Conservation (phyloP, 805 yeast genomes). For the Candida palmyrensis region DNA sequence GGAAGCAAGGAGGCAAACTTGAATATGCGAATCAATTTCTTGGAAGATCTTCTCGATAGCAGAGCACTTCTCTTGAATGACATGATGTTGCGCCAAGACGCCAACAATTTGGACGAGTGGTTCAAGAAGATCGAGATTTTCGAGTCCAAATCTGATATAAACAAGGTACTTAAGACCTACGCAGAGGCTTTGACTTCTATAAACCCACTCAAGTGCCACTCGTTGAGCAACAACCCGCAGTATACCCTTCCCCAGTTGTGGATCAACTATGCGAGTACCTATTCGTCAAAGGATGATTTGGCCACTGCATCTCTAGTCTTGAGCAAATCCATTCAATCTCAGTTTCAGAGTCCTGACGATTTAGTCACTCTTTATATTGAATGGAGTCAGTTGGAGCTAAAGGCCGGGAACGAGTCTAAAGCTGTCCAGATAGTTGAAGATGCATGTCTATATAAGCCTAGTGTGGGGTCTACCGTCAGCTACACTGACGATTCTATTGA, state of each 20-base stretch:
- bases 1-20: slow-evolving; percentile 19
- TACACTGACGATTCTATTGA: slow-evolving; percentile 40
- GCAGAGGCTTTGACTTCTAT: slow-evolving; percentile 63
- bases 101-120: slow-evolving; percentile 67
- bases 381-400: slow-evolving; percentile 69
- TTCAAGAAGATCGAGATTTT: slow-evolving; percentile 48
- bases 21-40: slow-evolving; percentile 40
- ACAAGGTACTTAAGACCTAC: slow-evolving; percentile 44
- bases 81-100: slow-evolving; percentile 56
- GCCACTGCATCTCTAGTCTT: slow-evolving; percentile 58
- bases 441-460: slow-evolving; percentile 16
- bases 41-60: slow-evolving; percentile 52
- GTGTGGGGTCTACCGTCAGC: slow-evolving; percentile 5
- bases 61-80: slow-evolving; percentile 62
- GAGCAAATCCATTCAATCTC: slow-evolving; percentile 65
- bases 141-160: slow-evolving; percentile 33
- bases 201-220: slow-evolving; percentile 47
- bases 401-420: slow-evolving; percentile 41
- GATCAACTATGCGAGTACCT: slow-evolving; percentile 63
- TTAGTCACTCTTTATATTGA: slow-evolving; percentile 63
- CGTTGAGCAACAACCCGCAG: slow-evolving; percentile 10
- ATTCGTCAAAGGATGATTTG: slow-evolving; percentile 50
- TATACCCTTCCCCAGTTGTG: slow-evolving; percentile 55
- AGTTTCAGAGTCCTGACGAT: slow-evolving; percentile 58
- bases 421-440: slow-evolving; percentile 30